Evolutionary conservation across 352 stramenopile species (phyloP), one percentile per base, ranked within the genome.

Genomic region (Globisporangium perplexum): DNA sequence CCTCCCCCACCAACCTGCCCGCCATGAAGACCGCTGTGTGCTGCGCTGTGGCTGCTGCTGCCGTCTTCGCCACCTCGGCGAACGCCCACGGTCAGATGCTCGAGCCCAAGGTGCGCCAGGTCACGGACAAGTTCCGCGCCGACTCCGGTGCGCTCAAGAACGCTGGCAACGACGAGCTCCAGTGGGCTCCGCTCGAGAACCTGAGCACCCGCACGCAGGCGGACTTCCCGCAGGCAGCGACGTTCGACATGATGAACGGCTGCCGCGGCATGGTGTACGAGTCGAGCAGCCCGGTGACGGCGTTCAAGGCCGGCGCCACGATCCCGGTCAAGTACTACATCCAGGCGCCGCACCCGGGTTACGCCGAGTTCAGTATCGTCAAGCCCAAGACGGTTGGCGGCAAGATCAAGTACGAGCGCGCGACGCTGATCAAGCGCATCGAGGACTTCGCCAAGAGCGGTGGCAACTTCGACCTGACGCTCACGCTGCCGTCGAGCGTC

Each of bases 241-340:
- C 67, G 33, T 86, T 83, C 53, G 69, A 78, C 50, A 70, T 86
- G 23, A 72, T 70, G 65, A 86, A 86, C 60, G 74, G 74, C 2
- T 86, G 71, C 54, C 72, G 74, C 20, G 74, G 72, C 24, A 71
- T 77, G 42, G 67, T 83, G 26, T 82, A 80, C 63, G 74, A 86
- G 47, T 54, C 48, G 10, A 53, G 33, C 17, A 72, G 74, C 50
- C 68, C 68, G 26, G 63, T 86, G 38, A 83, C 72, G 26, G 60
- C 66, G 41, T 59, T 86, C 57, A 47, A 62, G 49, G 56, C 67
- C 14, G 75, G 64, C 24, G 58, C 59, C 20, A 60, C 74, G 51
- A 77, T 86, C 44, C 52, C 66, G 31, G 62, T 86, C 43, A 50
- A 78, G 62, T 86, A 60, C 53, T 60, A 60, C 28, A 81, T 86